Evolutionary conservation across 306 rosid species (phyloP).

Genomic region (Erythrophleum fordii): DNA sequence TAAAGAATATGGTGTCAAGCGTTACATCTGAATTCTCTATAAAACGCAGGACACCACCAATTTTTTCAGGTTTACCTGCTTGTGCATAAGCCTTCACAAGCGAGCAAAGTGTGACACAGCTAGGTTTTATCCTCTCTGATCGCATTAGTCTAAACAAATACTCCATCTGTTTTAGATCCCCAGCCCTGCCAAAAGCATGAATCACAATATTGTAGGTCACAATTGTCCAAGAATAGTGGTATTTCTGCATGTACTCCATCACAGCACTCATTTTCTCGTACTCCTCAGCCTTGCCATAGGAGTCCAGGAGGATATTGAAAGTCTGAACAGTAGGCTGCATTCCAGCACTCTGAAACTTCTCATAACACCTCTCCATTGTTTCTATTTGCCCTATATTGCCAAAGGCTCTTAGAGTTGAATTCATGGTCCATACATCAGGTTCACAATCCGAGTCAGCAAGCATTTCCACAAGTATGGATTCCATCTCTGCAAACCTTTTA

Average conservation of each 20-base stretch:
- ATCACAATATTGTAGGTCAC: constrained; percentile 85
- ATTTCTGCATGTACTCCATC: constrained; percentile 95
- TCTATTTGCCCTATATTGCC: constrained; percentile 85
- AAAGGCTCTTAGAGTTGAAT: constrained; percentile 89
- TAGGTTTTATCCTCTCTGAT: constrained; percentile 88
- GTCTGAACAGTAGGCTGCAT: constrained; percentile 86
- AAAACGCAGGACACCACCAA: constrained; percentile 63
- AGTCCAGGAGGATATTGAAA: constrained; percentile 85
- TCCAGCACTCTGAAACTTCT: constrained; percentile 83
- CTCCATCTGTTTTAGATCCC: constrained; percentile 94
- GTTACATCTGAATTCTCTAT: constrained; percentile 79
- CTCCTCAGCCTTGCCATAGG: constrained; percentile 71
- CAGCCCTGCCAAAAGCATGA: constrained; percentile 94
- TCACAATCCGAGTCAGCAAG: constrained; percentile 63
- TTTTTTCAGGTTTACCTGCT: constrained; percentile 77
- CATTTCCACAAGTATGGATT: constrained; percentile 78
- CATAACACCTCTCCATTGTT: constrained; percentile 93
- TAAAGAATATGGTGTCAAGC: constrained; percentile 77
- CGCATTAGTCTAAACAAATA: constrained; percentile 85
- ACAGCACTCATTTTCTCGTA: constrained; percentile 84
- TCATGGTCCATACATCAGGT: constrained; percentile 97
- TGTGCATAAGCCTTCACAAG: constrained; percentile 84
- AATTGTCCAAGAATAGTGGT: constrained; percentile 91
- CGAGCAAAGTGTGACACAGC: constrained; percentile 91
- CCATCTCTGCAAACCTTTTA: constrained; percentile 88